phyloP scores from a whole-genome alignment of 176 grass and related monocot genomes.

The Secale cereale region DNA sequence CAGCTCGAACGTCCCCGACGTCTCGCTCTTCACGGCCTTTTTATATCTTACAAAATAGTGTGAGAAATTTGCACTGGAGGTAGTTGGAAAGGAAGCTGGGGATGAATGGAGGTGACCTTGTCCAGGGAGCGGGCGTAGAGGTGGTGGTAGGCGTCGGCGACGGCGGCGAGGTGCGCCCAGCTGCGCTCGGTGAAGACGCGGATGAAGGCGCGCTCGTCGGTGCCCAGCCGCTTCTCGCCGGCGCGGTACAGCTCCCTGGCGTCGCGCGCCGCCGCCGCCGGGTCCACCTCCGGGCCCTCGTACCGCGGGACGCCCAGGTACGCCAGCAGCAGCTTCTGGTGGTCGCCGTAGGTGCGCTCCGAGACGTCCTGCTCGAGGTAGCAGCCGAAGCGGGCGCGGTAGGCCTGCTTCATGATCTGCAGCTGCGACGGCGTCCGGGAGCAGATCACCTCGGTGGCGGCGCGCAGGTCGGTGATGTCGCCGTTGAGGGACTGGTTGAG shows the following conservation, averaged over 20 bases:
- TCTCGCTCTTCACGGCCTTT: conserved; percentile 72
- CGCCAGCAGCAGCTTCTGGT: conserved; percentile 74
- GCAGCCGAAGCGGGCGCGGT: conserved; percentile 46
- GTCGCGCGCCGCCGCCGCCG: conserved; percentile 30
- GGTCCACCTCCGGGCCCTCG: conserved; percentile 46
- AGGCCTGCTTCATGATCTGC: conserved; percentile 48
- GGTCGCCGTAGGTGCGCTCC: conserved; percentile 54
- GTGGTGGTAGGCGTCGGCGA: conserved; percentile 60
- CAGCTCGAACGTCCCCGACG: conserved; percentile 63
- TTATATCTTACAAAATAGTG: too few species aligned
- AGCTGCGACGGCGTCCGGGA: conserved; percentile 69
- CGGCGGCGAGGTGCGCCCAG: conserved; percentile 55
- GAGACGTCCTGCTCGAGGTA: conserved; percentile 62
- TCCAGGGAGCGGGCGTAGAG: conserved; percentile 46
- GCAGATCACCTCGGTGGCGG: conserved; percentile 75
- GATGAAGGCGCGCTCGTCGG: conserved; percentile 75
- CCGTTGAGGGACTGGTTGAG: conserved; percentile 56
- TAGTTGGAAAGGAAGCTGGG: too few species aligned
- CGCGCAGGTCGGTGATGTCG: conserved; percentile 46
- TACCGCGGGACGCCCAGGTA: conserved; percentile 40
- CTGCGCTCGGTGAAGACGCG: conserved; percentile 65
- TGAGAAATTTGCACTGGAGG: too few species aligned
- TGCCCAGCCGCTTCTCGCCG: conserved; percentile 74
- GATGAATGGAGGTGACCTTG: background rate
- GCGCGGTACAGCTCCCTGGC: conserved; percentile 65